Percentiles rank a stretch among this genome's conserved stretches.
Evolutionary conservation across 306 rosid species (phyloP).

Genomic region (Vigna hirtella): DNA sequence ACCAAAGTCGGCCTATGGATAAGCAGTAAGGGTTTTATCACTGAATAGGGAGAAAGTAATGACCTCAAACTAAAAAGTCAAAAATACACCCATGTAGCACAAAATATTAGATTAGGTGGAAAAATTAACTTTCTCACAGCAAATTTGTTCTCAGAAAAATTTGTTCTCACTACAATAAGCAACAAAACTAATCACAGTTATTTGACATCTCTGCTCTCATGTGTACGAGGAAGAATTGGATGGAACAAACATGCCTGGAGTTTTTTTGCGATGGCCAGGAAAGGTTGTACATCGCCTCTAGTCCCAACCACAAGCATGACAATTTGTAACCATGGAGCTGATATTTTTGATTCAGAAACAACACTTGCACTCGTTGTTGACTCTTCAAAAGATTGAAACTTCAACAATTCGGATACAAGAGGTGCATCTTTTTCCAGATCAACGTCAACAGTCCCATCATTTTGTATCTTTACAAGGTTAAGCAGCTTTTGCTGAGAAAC

Average conservation of each 20-base stretch:
- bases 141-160: not conserved
- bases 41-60: not conserved
- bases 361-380: constrained; percentile 40
- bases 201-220: constrained; percentile 22
- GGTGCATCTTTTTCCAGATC: constrained; percentile 60
- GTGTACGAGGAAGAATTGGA: constrained; percentile 29
- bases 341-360: constrained; percentile 50
- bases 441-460: constrained; percentile 81
- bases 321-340: constrained; percentile 73
- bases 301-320: constrained; percentile 92
- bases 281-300: constrained; percentile 92
- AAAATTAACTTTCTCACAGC: not conserved
- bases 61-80: not conserved
- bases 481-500: constrained; percentile 66
- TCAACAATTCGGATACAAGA: constrained; percentile 73
- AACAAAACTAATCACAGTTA: constrained; percentile 4
- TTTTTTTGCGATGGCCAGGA: constrained; percentile 81
- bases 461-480: constrained; percentile 77
- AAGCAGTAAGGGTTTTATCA: not conserved
- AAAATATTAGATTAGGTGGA: not conserved
- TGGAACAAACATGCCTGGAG: constrained; percentile 71
- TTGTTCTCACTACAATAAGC: not conserved
- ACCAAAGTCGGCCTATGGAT: not conserved
- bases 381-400: constrained; percentile 61
- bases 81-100: not conserved